Evolutionary conservation across 441 rosid genomes (phyloP).

Genomic region (Viola pubescens): DNA sequence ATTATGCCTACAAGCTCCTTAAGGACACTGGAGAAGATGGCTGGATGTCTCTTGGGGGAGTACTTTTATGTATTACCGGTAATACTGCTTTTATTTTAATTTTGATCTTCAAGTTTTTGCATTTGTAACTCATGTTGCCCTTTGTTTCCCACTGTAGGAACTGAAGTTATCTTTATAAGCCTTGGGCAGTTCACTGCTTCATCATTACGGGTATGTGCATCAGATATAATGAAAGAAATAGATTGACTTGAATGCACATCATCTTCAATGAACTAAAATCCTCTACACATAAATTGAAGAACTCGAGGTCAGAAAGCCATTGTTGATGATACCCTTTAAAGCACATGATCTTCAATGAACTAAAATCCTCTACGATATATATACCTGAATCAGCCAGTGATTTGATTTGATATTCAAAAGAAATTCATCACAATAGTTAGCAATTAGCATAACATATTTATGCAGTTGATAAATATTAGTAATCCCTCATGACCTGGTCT

Average conservation of each 20-base stretch:
- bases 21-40: constrained; percentile 67
- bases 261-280: not conserved
- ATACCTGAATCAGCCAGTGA: no score
- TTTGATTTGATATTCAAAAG: no score
- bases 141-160: constrained; percentile 50
- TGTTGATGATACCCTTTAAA: no score
- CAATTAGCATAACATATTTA: no score
- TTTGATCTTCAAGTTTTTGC: constrained; percentile 12
- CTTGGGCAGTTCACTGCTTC: constrained; percentile 71
- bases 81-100: constrained; percentile 17
- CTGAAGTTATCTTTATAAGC: constrained; percentile 72
- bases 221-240: not conserved
- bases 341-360: no score
- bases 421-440: no score
- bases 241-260: not conserved
- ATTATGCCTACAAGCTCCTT: constrained; percentile 60
- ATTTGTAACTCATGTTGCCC: constrained; percentile 14
- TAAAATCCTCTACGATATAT: no score
- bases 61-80: constrained; percentile 78
- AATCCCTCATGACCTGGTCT: no score
- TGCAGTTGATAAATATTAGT: no score
- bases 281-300: no score
- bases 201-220: constrained; percentile 57
- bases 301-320: no score
- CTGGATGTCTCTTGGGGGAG: constrained; percentile 77